Base-by-base conservation (phyloP, 495 filamentous ascomycete genomes). In the Penicillium lividum region DNA sequence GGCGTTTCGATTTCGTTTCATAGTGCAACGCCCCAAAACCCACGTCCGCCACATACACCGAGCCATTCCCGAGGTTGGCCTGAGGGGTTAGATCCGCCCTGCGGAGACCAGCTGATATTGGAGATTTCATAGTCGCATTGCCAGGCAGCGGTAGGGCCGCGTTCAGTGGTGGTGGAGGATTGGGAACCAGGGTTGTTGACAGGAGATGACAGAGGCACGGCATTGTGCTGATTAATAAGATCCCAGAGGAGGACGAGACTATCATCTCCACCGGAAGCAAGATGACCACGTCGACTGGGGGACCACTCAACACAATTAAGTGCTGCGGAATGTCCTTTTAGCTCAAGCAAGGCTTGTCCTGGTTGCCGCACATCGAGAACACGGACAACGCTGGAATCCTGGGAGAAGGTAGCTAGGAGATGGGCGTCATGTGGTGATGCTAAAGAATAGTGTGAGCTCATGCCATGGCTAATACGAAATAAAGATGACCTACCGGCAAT, bases 321-420 rank as follows among this genome's bases (percentile, higher is more conserved):
- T 15, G 89, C 73, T 7, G 90, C 88, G 15, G 84, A 82, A 71
- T 98, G 95, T n/a, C 94, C 94, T 34, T 91, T 91, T 44, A 99
- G 82, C 68, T 99, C 94, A 22, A 98, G 83, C 11, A 99, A 80
- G 2, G 94, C 94, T 73, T 97, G 93, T 10, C 94, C 94, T 3
- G 94, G 94, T 79, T 98, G 95, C 16, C 94, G 90, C 13, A 97
- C 93, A 65, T 99, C 94, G 15, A 99, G 86, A 55, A 99, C 95
- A 25, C 94, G 89, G 68, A 99, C 92, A 48, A 97, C 79, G 65
- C 88, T 92, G 13, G 89, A 93, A 69, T 99, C 95, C 69, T 89
- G 86, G 18, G 93, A 93, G 70, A 99, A 98, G 25, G 94, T 99
- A 8, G 95, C 93, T 40, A 99, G 86, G 30, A 99, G 85, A 68